Base-by-base conservation (phyloP, 148 eudicot genomes). In the Camellia japonica region DNA sequence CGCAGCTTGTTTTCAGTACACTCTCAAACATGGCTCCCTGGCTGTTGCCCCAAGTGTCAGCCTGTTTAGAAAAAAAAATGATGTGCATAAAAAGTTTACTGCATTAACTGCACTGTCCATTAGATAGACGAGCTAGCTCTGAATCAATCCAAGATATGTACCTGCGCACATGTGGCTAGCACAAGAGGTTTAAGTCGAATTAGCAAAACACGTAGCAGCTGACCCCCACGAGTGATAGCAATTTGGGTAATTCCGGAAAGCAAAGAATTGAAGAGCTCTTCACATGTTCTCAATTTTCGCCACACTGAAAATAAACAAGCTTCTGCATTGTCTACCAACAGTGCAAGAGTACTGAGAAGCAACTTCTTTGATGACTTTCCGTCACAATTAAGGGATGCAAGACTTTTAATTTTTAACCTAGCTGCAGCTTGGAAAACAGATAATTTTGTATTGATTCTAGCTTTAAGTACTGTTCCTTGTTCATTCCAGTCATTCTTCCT, bases 401-500 rank as follows among this genome's bases (percentile, higher is more conserved):
- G 88, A 79, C 89, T 83, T 81, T 81, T 90, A 62, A 92, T 84
- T 78, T 89, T 86, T 78, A 97, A 84, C 79, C 72, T 82, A 58
- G 92, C 95, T 54, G 94, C 92, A 43, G 95, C 95, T 74, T 84
- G 85, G 76, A 88, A 97, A 80, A 89, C 90, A 64, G 99, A 88
- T 71, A 94, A 86, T 83, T 97, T 94, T 44, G 88, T 82, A 76
- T 88, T 89, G 80, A 97, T 87, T 72, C 95, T 92, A 56, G 89
- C 88, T 90, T 94, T 97, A 68, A 97, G 83, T 44, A 75, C 81
- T 41, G 89, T 87, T 68, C 97, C 98, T 72, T 94, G 95, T 79
- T 92, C 95, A 1, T 92, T 85, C 97, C 98, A 97, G 66, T 94
- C 99, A 76, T 94, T 86, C 93, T 89, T 97, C 89, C 94, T 89